phyloP scores from a whole-genome alignment of 2,329 filamentous ascomycete species.

The Exophiala sp. region DNA sequence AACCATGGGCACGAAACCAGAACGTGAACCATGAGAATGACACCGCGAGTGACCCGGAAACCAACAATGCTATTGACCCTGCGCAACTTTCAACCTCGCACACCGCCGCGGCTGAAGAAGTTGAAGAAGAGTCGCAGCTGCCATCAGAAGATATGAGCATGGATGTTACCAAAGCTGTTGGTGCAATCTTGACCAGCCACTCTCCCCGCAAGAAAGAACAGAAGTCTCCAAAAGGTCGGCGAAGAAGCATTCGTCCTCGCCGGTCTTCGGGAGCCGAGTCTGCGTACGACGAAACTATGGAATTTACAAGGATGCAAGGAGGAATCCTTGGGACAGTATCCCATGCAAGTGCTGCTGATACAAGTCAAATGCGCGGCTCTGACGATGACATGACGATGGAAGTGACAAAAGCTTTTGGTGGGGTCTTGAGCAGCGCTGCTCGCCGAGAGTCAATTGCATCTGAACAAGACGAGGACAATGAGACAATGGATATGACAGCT shows the following conservation, averaged over 20 bases:
- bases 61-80: constrained; percentile 39
- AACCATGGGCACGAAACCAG: constrained; percentile 43
- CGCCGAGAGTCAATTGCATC: constrained; percentile 16
- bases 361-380: constrained; percentile 40
- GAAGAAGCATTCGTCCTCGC: constrained; percentile 35
- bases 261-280: constrained; percentile 38
- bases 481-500: constrained; percentile 60
- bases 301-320: constrained; percentile 55
- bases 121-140: constrained; percentile 45
- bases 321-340: constrained; percentile 39
- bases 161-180: constrained; percentile 84
- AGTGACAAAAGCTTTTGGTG: constrained; percentile 44
- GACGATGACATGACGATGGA: constrained; percentile 49
- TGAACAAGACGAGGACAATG: constrained; percentile 32
- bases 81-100: constrained; percentile 28
- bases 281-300: constrained; percentile 50
- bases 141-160: constrained; percentile 76
- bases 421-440: constrained; percentile 30
- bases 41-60: constrained; percentile 45
- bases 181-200: constrained; percentile 61
- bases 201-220: constrained; percentile 28
- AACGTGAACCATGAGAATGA: constrained; percentile 29
- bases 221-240: constrained; percentile 32
- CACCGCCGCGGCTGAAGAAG: constrained; percentile 24
- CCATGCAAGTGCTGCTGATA: constrained; percentile 30